These are phyloP conservation scores for Decorospora gaudefroyi DNA, from an alignment of 2,329 filamentous ascomycete species.

Conservation along the genomic window DNA sequence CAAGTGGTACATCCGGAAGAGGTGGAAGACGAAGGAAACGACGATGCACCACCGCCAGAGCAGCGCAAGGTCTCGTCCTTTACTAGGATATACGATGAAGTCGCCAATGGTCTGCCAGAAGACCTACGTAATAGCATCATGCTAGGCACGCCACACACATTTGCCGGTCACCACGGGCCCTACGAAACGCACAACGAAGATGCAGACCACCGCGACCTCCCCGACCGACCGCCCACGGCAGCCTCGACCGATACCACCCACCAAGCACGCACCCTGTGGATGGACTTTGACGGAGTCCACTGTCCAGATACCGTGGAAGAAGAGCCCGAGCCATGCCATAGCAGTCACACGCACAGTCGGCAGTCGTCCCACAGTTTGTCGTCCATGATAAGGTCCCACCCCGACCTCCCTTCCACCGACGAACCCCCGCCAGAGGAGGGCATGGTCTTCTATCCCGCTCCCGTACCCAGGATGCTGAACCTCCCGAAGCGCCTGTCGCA, in stretches of 20 bases:
- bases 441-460: constrained; percentile 95
- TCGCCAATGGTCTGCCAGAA: constrained; percentile 42
- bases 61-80: constrained; percentile 45
- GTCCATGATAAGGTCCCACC: constrained; percentile 53
- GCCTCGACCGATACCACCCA: constrained; percentile 66
- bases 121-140: constrained; percentile 34
- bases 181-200: constrained; percentile 11
- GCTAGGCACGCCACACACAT: constrained; percentile 14
- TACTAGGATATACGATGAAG: constrained; percentile 45
- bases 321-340: constrained; percentile 27
- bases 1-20: constrained; percentile 49
- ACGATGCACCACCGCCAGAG: constrained; percentile 9
- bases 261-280: constrained; percentile 69
- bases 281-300: constrained; percentile 81
- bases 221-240: constrained; percentile 57
- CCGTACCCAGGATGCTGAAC: constrained; percentile 91
- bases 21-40: constrained; percentile 24
- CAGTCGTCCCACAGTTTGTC: constrained; percentile 32
- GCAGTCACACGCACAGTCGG: constrained; percentile 23
- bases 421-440: constrained; percentile 67
- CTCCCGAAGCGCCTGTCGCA: constrained; percentile 85
- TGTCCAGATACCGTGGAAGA: constrained; percentile 59
- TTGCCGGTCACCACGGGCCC: constrained; percentile 12
- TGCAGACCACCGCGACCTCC: constrained; percentile 30
- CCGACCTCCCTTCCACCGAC: constrained; percentile 26